Evolutionary conservation across 2,329 filamentous ascomycete genomes (phyloP).

Genomic region (Pseudogymnoascus sp.): DNA sequence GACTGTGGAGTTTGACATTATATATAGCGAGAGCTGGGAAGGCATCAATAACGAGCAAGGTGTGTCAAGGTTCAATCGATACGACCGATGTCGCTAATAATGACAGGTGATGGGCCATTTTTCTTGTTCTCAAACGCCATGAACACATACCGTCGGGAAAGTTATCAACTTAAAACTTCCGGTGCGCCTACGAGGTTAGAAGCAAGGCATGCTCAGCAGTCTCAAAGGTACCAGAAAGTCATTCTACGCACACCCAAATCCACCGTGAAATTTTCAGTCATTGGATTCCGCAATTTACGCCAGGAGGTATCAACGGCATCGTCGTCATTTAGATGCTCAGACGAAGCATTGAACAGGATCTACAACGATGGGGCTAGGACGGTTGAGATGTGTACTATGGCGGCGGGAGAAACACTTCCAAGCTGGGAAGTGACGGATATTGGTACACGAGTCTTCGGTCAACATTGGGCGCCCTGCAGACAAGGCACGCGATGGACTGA

Average conservation of each 20-base stretch:
- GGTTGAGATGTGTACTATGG: slow-evolving; percentile 21
- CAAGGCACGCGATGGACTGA: slow-evolving; percentile 20
- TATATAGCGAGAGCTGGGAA: slow-evolving; percentile 21
- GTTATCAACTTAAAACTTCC: slow-evolving; percentile 14
- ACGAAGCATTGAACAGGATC: slow-evolving; percentile 20
- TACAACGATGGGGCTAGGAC: slow-evolving; percentile 20
- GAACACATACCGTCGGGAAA: slow-evolving; percentile 20
- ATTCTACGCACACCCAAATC: slow-evolving; percentile 20
- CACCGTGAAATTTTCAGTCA: slow-evolving; percentile 16
- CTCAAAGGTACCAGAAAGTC: slow-evolving; percentile 21
- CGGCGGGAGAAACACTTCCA: slow-evolving; percentile 18
- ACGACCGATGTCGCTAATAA: not conserved
- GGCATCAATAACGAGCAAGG: slow-evolving; percentile 17
- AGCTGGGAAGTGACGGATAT: slow-evolving; percentile 20
- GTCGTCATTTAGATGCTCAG: slow-evolving; percentile 18
- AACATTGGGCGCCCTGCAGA: slow-evolving; percentile 22
- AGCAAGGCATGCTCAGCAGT: slow-evolving; percentile 17
- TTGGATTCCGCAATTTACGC: slow-evolving; percentile 17
- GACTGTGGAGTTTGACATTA: slow-evolving; percentile 18
- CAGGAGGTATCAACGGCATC: slow-evolving; percentile 13
- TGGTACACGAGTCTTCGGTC: slow-evolving; percentile 18
- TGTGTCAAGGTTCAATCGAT: slow-evolving; percentile 1
- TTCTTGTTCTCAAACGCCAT: slow-evolving; percentile 24
- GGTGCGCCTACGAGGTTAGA: slow-evolving; percentile 10
- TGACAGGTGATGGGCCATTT: slow-evolving; percentile 21